Percentiles rank a stretch among this genome's conserved stretches.
Conservation (phyloP, 305 asterid species). For the Nicotiana rustica region DNA sequence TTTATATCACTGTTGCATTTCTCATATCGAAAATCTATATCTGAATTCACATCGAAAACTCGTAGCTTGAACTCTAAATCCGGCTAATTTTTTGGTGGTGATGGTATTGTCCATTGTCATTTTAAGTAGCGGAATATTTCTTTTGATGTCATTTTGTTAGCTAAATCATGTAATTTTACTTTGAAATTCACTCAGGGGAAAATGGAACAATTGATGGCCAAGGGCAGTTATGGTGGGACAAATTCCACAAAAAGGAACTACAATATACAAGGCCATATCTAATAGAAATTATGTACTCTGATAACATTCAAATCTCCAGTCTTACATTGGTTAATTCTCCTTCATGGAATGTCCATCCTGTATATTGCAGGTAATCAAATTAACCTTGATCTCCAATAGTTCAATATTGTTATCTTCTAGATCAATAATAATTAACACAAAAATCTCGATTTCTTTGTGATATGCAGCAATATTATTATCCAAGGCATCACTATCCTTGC, state of each 20-base stretch:
- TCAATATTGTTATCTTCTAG: background rate
- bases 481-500: conserved; percentile 86
- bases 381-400: background rate
- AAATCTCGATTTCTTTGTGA: conserved; percentile 28
- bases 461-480: conserved; percentile 76
- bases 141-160: background rate
- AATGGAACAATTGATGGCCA: conserved; percentile 98
- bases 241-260: conserved; percentile 68
- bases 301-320: conserved; percentile 71
- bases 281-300: conserved; percentile 80
- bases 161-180: background rate
- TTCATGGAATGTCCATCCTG: conserved; percentile 91
- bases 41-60: background rate
- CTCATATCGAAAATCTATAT: background rate
- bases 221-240: conserved; percentile 93
- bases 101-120: background rate
- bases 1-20: background rate
- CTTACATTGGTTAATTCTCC: conserved; percentile 80
- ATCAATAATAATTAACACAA: background rate
- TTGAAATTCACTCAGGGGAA: conserved; percentile 56
- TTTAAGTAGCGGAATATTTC: conserved; percentile 14
- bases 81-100: background rate
- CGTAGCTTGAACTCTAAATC: background rate
- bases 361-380: conserved; percentile 74
- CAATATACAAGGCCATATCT: conserved; percentile 83